A percentile compares a stretch with the other conserved stretches of the same genome.
These are phyloP conservation scores for Candida odintsovae DNA, from an alignment of 805 yeast species.

Conservation along the genomic window DNA sequence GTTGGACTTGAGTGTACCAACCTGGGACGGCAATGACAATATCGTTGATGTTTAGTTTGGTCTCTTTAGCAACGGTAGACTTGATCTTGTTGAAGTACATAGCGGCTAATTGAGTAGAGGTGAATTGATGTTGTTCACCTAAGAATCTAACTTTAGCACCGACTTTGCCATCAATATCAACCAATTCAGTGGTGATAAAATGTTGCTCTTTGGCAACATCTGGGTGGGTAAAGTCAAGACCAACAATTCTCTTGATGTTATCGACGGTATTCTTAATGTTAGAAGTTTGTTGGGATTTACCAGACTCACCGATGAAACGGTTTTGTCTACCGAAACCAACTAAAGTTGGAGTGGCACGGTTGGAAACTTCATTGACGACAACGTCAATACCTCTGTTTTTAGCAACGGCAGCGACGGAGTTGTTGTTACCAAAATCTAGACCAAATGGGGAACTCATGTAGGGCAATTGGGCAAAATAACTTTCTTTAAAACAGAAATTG, in stretches of 20 bases:
- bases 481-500: neutral
- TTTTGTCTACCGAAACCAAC: constrained; percentile 88
- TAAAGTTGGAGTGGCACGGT: constrained; percentile 89
- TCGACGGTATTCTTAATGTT: constrained; percentile 95
- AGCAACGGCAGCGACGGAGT: constrained; percentile 93
- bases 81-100: constrained; percentile 93
- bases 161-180: constrained; percentile 67
- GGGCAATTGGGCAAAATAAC: neutral
- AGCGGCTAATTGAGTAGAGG: constrained; percentile 87
- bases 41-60: constrained; percentile 72
- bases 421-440: constrained; percentile 94
- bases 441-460: constrained; percentile 92
- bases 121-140: constrained; percentile 73
- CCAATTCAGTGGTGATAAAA: constrained; percentile 68
- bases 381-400: constrained; percentile 98
- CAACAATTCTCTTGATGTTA: constrained; percentile 88
- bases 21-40: constrained; percentile 93
- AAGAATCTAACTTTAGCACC: constrained; percentile 82
- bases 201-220: constrained; percentile 71
- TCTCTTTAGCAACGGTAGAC: constrained; percentile 72
- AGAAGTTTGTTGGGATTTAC: constrained; percentile 94
- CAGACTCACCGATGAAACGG: constrained; percentile 93
- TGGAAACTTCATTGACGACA: constrained; percentile 96
- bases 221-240: constrained; percentile 68
- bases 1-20: constrained; percentile 96